Evolutionary conservation across 2,329 filamentous ascomycete species (phyloP), one percentile per base, ranked within the genome.

Genomic region (Raffaelea deltoideospora): DNA sequence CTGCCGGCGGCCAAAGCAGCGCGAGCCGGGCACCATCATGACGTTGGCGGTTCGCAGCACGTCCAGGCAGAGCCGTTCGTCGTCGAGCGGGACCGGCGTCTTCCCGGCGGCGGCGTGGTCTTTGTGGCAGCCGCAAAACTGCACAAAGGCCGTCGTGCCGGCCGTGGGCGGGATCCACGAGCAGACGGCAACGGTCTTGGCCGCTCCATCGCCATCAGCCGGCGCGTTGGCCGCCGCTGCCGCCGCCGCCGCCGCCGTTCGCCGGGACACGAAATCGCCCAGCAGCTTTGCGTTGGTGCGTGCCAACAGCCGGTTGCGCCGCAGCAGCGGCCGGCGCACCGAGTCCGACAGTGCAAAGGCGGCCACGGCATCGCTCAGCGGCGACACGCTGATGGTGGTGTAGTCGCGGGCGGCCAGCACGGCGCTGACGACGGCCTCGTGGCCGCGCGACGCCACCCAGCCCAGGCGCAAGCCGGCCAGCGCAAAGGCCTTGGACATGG

Each of bases 361-460:
- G 3, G 84, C 86, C 10, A 93, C 65, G 34, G 72, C 69, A 52
- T 93, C 83, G 52, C 92, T 84, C 7, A 94, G 60, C 49, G 79
- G 74, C n/a, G 80, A 82, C 0, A 92, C 83, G 28, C 79, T 81
- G 48, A 92, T 92, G 20, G 81, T 86, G 4, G 83, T 92, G 60
- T 90, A 92, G 53, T 90, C 79, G 29, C 84, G 66, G 2, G 76
- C 76, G 13, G 61, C 56, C 10, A 77, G 73, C 43, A 81, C 65
- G 13, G 65, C 61, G 35, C 76, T 67, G 37, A 88, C 67, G 38
- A 92, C 64, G 1, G 60, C 57, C n/a, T n/a, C n/a, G 5, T 53
- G 50, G 53, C 74, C 71, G 20, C 72, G 72, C 13, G 76, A 79
- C 4, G 80, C 82, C 40, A 88, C 66, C 86, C 86, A 95, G 23